A percentile compares a stretch with the other conserved stretches of the same genome.
phyloP scores from a whole-genome alignment of 495 filamentous ascomycete genomes.

The Xylaria castorea region DNA sequence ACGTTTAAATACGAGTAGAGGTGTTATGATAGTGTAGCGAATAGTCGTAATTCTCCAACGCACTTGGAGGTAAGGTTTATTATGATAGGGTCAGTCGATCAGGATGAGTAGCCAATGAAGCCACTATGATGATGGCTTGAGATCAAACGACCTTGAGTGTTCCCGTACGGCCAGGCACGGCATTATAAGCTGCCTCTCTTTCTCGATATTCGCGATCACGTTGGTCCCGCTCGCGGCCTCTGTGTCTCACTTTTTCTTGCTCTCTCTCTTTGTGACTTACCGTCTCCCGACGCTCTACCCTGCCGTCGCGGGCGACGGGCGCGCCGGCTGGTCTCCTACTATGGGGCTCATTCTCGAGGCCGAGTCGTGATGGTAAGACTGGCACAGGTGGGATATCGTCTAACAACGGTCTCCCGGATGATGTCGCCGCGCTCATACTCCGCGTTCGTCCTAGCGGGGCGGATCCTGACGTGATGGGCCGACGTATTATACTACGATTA shows the following conservation, averaged over 20 bases:
- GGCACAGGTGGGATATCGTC: slow-evolving; percentile 34
- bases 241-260: slow-evolving; percentile 28
- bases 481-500: slow-evolving; percentile 28
- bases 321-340: slow-evolving; percentile 8
- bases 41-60: neutral
- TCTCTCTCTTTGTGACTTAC: slow-evolving; percentile 21
- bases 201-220: slow-evolving; percentile 38
- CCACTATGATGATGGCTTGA: neutral
- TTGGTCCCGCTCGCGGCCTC: slow-evolving; percentile 35
- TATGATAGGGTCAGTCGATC: neutral
- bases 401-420: slow-evolving; percentile 26
- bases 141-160: slow-evolving; percentile 41
- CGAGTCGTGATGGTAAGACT: slow-evolving; percentile 22
- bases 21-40: neutral
- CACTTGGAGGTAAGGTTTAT: neutral
- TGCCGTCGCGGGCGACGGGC: neutral
- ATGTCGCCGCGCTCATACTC: slow-evolving; percentile 38
- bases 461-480: slow-evolving; percentile 22
- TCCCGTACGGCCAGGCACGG: slow-evolving; percentile 40
- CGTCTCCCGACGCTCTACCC: slow-evolving; percentile 10
- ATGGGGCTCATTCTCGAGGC: neutral
- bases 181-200: slow-evolving; percentile 36
- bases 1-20: neutral
- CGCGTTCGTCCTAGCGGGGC: slow-evolving; percentile 32
- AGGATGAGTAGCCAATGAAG: neutral